Evolutionary conservation across 352 stramenopile genomes (phyloP).

Genomic region (Albugo candida): DNA sequence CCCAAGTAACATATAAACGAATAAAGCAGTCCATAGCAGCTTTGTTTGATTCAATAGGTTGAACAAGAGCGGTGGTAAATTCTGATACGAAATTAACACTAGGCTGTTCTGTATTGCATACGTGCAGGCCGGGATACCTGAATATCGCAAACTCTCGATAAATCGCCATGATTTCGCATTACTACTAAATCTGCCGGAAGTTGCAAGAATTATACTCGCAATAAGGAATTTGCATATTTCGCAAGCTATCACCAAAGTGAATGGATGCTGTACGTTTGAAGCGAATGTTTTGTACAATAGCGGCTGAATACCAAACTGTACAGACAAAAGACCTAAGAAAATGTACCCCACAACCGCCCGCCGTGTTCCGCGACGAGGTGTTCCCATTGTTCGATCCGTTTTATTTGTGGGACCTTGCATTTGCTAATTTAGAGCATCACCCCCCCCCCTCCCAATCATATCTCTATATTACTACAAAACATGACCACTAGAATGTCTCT

Average conservation of each 20-base stretch:
- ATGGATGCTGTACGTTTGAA: slow-evolving; percentile 22
- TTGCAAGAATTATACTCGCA: slow-evolving; percentile 22
- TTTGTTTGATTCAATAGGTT: slow-evolving; percentile 82
- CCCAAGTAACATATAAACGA: slow-evolving; percentile 54
- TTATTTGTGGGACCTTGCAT: too few relatives aligned
- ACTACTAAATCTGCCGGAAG: slow-evolving; percentile 13
- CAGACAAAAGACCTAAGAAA: slow-evolving; percentile 37
- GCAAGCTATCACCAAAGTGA: slow-evolving; percentile 56
- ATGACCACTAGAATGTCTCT: too few relatives aligned
- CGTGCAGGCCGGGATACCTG: slow-evolving; percentile 53
- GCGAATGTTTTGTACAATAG: slow-evolving; percentile 72
- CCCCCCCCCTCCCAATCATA: too few relatives aligned
- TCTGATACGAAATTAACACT: slow-evolving; percentile 66
- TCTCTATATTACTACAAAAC: too few relatives aligned
- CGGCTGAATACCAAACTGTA: slow-evolving; percentile 70
- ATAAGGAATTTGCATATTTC: slow-evolving; percentile 52
- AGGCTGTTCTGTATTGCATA: slow-evolving; percentile 79
- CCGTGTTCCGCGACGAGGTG: neutral
- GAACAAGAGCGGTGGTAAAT: slow-evolving; percentile 65
- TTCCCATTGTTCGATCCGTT: too few relatives aligned
- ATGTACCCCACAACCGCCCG: slow-evolving; percentile 2
- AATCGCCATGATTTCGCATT: slow-evolving; percentile 37
- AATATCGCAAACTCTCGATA: slow-evolving; percentile 32
- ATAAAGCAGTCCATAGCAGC: slow-evolving; percentile 60
- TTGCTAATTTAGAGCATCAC: too few relatives aligned